Conservation (phyloP, 108 stramenopile genomes). For the Stephanodiscus minutulus region DNA sequence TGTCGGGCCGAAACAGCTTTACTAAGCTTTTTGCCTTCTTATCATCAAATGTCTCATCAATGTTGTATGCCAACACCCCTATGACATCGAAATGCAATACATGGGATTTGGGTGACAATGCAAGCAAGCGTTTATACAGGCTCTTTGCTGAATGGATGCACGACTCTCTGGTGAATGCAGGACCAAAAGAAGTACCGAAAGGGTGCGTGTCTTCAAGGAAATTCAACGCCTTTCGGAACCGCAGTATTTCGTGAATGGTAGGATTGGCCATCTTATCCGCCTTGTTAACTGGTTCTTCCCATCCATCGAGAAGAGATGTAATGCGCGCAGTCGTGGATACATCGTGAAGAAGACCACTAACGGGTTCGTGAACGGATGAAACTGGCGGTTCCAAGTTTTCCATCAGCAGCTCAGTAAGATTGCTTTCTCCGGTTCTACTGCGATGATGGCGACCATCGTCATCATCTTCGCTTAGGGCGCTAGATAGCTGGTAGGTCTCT, state of each 20-base stretch:
- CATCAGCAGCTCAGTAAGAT: conserved; percentile 3
- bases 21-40: conserved; percentile 58
- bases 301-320: conserved; percentile 63
- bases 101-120: conserved; percentile 32
- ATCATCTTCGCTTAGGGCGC: conserved; percentile 2
- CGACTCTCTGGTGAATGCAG: conserved; percentile 54
- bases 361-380: conserved; percentile 32
- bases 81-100: conserved; percentile 67
- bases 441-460: conserved; percentile 2
- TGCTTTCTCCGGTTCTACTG: conserved; percentile 5
- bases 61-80: conserved; percentile 49
- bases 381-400: conserved; percentile 18
- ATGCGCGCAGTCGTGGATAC: conserved; percentile 41
- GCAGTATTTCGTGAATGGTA: conserved; percentile 61
- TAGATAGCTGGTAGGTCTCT: neutral
- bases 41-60: conserved; percentile 52
- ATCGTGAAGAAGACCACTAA: conserved; percentile 24
- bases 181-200: conserved; percentile 69
- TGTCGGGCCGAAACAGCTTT: conserved; percentile 66
- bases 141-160: conserved; percentile 67
- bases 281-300: conserved; percentile 80
- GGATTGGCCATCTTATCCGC: conserved; percentile 53
- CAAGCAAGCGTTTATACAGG: conserved; percentile 56
- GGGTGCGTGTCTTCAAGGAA: conserved; percentile 68
- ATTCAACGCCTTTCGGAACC: conserved; percentile 67